Base-by-base conservation (phyloP, 371 early-diverging fungal species). In the Mycotypha africana region DNA sequence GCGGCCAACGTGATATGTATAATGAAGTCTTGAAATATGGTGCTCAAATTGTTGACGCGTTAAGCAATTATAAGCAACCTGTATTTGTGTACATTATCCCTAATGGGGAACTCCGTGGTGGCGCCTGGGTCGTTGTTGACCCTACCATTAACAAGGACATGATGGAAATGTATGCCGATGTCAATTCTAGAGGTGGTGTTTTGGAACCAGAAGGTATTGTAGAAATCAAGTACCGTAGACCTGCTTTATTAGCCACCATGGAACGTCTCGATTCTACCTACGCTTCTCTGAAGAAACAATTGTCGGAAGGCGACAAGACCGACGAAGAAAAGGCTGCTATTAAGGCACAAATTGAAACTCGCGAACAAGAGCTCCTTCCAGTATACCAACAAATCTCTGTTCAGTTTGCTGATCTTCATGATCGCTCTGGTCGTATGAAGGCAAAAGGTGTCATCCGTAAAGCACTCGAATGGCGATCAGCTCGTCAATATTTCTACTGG, bases 41-140 rank as follows among this genome's bases (percentile, higher is more conserved):
- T 48, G 83, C 97, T 7, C 86, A 89, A 67, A 99, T 99, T 53
- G 97, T 99, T 46, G 95, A 96, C 74, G 96, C 95, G 17, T 81
- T 99, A 31, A 66, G 82, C 30, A 81, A 81, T 54, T 97, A 97
- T 84, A 82, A 86, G 67, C 94, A 95, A 61, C 97, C 97, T 20
- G 93, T 99, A 38, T 95, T 99, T 61, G 89, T 97, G 14, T 99
- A 99, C 63, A 68, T 99, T 20, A 70, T 95, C 9, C 93, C 93
- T 34, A 84, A 89, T 56, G 95, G 96, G 55, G 97, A 98, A 71
- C 81, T 99, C 41, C 88, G 99, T 62, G 99, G 99, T 63, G 99
- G 99, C 52, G 95, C 99, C 7, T 99, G 97, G 98, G 99, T 98
- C 20, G 96, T 98, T 2, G 76, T 98, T 7, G 99, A 99, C 58